Conservation (phyloP, 768 basidiomycete genomes). For the Cubamyces sp. region DNA sequence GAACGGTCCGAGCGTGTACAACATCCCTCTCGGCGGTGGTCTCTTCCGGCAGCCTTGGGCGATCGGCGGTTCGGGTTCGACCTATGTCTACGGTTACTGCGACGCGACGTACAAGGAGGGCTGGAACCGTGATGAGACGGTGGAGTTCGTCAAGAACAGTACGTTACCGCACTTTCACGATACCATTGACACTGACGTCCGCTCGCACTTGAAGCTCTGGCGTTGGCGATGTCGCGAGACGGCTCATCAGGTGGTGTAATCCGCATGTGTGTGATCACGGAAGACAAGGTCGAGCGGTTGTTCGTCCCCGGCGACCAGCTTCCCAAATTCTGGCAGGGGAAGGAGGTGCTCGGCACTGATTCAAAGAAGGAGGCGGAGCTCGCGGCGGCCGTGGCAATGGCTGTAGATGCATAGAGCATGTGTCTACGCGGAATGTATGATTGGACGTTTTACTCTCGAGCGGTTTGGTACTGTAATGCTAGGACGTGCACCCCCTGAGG, state of each 20-base stretch:
- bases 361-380: constrained; percentile 21
- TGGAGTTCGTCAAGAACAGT: constrained; percentile 97
- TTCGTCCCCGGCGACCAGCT: constrained; percentile 92
- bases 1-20: constrained; percentile 90
- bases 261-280: constrained; percentile 95
- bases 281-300: constrained; percentile 87
- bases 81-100: constrained; percentile 98
- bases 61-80: constrained; percentile 96
- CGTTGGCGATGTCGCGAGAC: constrained; percentile 96
- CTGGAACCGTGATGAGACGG: constrained; percentile 86
- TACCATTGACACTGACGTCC: background rate
- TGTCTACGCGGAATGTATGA: constrained; percentile 23
- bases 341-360: constrained; percentile 60
- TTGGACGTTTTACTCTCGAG: constrained; percentile 16
- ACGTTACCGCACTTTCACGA: constrained; percentile 37
- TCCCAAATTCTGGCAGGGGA: constrained; percentile 89
- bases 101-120: constrained; percentile 97
- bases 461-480: constrained; percentile 19
- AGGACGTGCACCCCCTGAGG: background rate
- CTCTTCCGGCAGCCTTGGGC: constrained; percentile 98
- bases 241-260: constrained; percentile 98
- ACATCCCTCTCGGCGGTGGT: constrained; percentile 95
- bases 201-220: constrained; percentile 60
- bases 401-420: constrained; percentile 41
- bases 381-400: constrained; percentile 45